Evolutionary conservation across 225 moss, liverwort and hornwort species (phyloP), one percentile per base, ranked within the genome.

Genomic region (Climacium dendroides): DNA sequence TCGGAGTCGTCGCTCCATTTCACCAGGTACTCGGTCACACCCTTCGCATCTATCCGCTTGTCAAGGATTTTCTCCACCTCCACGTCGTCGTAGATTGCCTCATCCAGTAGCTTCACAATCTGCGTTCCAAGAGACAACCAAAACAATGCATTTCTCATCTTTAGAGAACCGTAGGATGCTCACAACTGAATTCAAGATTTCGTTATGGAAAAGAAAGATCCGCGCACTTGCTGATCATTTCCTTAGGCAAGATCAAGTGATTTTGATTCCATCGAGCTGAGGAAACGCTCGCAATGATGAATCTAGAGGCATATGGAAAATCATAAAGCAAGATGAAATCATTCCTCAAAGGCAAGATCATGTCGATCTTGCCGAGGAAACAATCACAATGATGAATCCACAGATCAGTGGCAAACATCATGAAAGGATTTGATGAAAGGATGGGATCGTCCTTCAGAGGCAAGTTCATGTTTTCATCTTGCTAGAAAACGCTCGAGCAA

Each of bases 1-100:
- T 94, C 96, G 37, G 96, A 96, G 61, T 85, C 92, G 85, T 99
- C 99, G 83, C 91, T 97, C 98, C 98, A 98, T 82, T 95, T 99
- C 86, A 99, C 99, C 80, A 96, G 59, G 83, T 96, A 99, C 80
- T 99, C 97, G 8, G 85, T 84, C 48, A 89, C 58, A 58, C 91
- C 98, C 80, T 91, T 90, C 41, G 85, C 96, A 61, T 85, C 85
- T 55, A 59, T 89, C 71, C 97, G 93, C 93, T 99, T 99, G 34
- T 97, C 97, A 15, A 97, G 88, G 74, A 99, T 94, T 83, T 95
- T 97, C 88, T 96, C 98, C 53, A 98, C 97, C 83, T 95, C 97
- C 67, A 98, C 97, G 70, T 91, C 94, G 81, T 98, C 98, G 87
- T 90, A 97, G 86, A 94, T 91, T 8, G 96, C 97, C 85, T 97